phyloP scores from a whole-genome alignment of 129 eudicot genomes.

The Helianthus tuberosus region DNA sequence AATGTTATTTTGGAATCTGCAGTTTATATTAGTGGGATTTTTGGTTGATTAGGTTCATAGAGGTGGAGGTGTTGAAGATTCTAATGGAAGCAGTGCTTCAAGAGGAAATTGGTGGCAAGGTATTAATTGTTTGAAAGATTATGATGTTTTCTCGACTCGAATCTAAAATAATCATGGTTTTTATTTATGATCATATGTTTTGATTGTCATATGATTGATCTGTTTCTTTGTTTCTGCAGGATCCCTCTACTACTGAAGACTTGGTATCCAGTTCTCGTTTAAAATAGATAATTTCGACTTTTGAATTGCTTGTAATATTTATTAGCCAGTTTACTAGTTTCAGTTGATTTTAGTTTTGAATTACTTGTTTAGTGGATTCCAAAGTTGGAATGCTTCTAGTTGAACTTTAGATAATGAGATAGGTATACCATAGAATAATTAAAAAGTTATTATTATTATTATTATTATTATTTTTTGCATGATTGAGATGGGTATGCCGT shows the following conservation, averaged over 20 bases:
- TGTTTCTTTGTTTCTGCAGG: constrained; percentile 39
- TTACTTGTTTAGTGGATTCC: no score
- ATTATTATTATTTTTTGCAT: no score
- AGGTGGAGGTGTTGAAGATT: constrained; percentile 51
- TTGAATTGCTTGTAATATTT: constrained; percentile 2
- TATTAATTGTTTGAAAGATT: constrained; percentile 14
- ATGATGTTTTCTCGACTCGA: neutral
- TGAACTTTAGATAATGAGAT: no score
- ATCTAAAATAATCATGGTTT: neutral
- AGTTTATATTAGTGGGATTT: neutral
- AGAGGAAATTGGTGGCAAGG: constrained; percentile 98
- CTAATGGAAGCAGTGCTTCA: constrained; percentile 53
- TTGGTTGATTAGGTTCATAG: constrained; percentile 44
- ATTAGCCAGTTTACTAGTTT: neutral
- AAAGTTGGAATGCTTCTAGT: no score
- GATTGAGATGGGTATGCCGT: no score
- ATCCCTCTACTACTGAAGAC: constrained; percentile 61
- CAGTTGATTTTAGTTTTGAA: no score
- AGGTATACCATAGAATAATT: no score
- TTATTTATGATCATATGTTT: neutral
- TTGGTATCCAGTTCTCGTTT: constrained; percentile 3
- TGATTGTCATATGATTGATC: neutral
- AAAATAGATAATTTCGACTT: neutral
- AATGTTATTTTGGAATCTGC: neutral
- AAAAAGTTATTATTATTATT: no score